Percentiles rank a stretch among this genome's conserved stretches.
phyloP scores from a whole-genome alignment of 768 basidiomycete genomes.

The Pulveroboletus ravenelii region DNA sequence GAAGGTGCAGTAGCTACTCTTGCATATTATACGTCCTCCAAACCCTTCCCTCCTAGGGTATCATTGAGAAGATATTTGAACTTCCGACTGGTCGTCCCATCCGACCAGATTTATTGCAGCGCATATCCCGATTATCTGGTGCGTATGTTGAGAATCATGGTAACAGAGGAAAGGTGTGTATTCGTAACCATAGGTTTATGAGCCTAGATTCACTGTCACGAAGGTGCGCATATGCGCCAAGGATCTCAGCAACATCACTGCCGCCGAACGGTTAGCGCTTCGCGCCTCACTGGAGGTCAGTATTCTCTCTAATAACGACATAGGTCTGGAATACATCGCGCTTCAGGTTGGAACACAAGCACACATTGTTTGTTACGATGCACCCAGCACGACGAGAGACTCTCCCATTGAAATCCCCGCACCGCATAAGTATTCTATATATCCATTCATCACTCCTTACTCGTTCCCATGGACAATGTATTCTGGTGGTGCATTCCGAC shows the following conservation, averaged over 20 bases:
- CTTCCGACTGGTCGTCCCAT: slow-evolving; percentile 46
- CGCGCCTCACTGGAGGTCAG: slow-evolving; percentile 53
- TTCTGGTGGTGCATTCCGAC: slow-evolving; percentile 46
- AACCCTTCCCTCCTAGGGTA: slow-evolving; percentile 12
- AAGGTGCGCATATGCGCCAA: slow-evolving; percentile 58
- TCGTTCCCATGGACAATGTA: slow-evolving; percentile 46
- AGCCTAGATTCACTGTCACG: not conserved
- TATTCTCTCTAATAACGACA: not conserved
- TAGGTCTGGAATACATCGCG: slow-evolving; percentile 6
- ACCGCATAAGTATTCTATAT: slow-evolving; percentile 52
- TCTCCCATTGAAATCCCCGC: slow-evolving; percentile 28
- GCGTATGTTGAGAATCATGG: slow-evolving; percentile 57
- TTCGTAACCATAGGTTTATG: not conserved
- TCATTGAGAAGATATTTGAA: slow-evolving; percentile 32
- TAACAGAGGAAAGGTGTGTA: slow-evolving; percentile 41
- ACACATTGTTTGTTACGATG: slow-evolving; percentile 28
- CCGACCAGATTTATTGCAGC: slow-evolving; percentile 45
- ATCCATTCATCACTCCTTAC: slow-evolving; percentile 56
- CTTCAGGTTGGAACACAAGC: slow-evolving; percentile 14
- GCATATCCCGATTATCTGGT: slow-evolving; percentile 63
- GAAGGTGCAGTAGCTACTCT: slow-evolving; percentile 33
- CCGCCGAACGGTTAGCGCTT: slow-evolving; percentile 50
- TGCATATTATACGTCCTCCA: not conserved
- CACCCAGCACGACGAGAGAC: slow-evolving; percentile 24
- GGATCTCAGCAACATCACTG: slow-evolving; percentile 33